Conservation (phyloP, 179 eudicot species). For the Camellia oleifera region DNA sequence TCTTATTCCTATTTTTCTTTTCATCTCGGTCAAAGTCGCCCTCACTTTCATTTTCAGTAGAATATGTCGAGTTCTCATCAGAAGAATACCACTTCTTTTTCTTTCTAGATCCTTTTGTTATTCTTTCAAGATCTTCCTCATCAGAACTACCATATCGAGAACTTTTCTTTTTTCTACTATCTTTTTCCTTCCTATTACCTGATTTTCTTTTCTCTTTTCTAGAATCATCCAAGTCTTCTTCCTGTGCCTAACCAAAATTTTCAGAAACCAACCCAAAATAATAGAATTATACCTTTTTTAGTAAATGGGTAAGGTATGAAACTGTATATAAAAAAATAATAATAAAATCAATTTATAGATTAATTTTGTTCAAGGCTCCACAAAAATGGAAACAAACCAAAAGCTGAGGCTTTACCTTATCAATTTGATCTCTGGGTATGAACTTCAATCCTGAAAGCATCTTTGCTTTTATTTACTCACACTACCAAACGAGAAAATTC, state of each 20-base stretch:
- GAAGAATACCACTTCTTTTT: constrained; percentile 86
- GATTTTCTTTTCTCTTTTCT: constrained; percentile 37
- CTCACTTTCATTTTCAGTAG: constrained; percentile 35
- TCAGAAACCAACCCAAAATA: neutral
- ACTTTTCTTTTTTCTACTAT: constrained; percentile 44
- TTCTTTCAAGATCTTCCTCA: constrained; percentile 55
- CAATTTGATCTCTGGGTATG: constrained; percentile 46
- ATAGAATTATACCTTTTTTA: neutral
- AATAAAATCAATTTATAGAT: neutral
- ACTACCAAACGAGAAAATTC: neutral
- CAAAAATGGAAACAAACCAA: neutral
- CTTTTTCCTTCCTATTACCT: constrained; percentile 35
- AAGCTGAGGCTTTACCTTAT: constrained; percentile 27
- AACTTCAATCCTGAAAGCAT: constrained; percentile 59
- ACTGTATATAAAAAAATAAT: neutral
- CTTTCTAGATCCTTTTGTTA: constrained; percentile 59
- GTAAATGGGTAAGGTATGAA: no score
- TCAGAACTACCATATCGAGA: constrained; percentile 52
- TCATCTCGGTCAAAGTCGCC: constrained; percentile 25
- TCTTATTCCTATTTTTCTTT: constrained; percentile 32
- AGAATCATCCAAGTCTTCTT: constrained; percentile 33
- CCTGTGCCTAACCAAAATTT: constrained; percentile 34
- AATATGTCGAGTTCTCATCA: constrained; percentile 45
- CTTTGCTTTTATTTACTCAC: neutral
- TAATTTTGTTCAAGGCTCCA: neutral